Percentiles rank a stretch among this genome's conserved stretches.
Conservation (phyloP, 441 rosid species). For the Euphorbia corollata region DNA sequence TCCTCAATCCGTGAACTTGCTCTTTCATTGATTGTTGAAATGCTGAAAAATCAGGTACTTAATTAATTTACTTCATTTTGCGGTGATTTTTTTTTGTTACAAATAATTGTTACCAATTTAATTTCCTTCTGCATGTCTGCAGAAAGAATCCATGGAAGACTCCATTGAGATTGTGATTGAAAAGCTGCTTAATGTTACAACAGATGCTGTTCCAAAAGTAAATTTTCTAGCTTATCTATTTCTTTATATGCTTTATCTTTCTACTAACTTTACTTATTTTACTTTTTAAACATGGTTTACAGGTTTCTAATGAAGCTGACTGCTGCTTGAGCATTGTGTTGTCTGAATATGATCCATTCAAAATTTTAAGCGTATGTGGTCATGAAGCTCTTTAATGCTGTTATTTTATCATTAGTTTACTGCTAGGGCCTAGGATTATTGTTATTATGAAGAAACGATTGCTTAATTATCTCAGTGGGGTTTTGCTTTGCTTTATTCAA, state of each 20-base stretch:
- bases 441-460: background rate
- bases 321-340: slow-evolving; percentile 68
- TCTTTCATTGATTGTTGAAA: slow-evolving; percentile 66
- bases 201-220: slow-evolving; percentile 67
- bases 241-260: background rate
- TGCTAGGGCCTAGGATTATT: background rate
- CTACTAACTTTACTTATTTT: background rate
- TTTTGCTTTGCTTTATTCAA: background rate
- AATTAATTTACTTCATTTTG: background rate
- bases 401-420: background rate
- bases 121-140: slow-evolving; percentile 22
- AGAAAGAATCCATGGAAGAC: slow-evolving; percentile 83
- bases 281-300: slow-evolving; percentile 7
- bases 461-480: slow-evolving; percentile 4
- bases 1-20: slow-evolving; percentile 64
- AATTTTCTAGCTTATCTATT: slow-evolving; percentile 17
- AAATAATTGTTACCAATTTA: background rate
- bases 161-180: slow-evolving; percentile 83
- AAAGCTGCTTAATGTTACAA: slow-evolving; percentile 71
- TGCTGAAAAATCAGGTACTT: slow-evolving; percentile 81
- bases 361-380: slow-evolving; percentile 82
- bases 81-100: slow-evolving; percentile 1
- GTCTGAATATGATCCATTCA: slow-evolving; percentile 82
- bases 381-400: slow-evolving; percentile 18
- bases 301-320: slow-evolving; percentile 88